phyloP scores from a whole-genome alignment of 495 filamentous ascomycete genomes.

The Penicillium atrosanguineum region DNA sequence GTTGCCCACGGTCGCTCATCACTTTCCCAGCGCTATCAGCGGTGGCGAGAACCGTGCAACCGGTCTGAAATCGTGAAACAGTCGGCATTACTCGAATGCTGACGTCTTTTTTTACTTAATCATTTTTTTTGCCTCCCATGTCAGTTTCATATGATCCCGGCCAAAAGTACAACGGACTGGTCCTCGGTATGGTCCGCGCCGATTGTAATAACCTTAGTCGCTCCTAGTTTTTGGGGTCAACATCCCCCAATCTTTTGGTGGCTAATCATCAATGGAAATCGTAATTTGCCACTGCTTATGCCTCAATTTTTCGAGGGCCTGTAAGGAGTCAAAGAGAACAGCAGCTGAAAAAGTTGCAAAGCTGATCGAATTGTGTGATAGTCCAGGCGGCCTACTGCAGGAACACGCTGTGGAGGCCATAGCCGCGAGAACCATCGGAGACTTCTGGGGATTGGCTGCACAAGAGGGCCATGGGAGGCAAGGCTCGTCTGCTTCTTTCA shows the following conservation, averaged over 20 bases:
- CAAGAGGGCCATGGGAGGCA: not conserved
- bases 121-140: slow-evolving; percentile 1
- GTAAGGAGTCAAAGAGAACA: not conserved
- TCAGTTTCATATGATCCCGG: slow-evolving; percentile 27
- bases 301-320: not conserved
- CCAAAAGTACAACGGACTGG: slow-evolving; percentile 15
- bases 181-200: slow-evolving; percentile 2
- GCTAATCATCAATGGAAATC: not conserved
- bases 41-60: slow-evolving; percentile 24
- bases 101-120: too few species aligned
- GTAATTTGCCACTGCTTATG: not conserved
- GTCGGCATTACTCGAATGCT: slow-evolving; percentile 19
- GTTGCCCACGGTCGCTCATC: slow-evolving; percentile 16
- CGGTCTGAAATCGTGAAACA: slow-evolving; percentile 24
- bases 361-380: not conserved
- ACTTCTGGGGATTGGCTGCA: slow-evolving; percentile 13
- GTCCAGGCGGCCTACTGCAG: slow-evolving; percentile 43
- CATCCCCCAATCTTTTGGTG: not conserved
- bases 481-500: not conserved
- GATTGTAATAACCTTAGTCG: not conserved
- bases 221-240: not conserved
- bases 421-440: slow-evolving; percentile 13
- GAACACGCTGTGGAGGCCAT: slow-evolving; percentile 35
- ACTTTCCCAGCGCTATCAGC: slow-evolving; percentile 18
- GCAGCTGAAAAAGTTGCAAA: not conserved